phyloP scores from a whole-genome alignment of 2,329 filamentous ascomycete genomes.

The Phaeosphaeriaceae sp. region DNA sequence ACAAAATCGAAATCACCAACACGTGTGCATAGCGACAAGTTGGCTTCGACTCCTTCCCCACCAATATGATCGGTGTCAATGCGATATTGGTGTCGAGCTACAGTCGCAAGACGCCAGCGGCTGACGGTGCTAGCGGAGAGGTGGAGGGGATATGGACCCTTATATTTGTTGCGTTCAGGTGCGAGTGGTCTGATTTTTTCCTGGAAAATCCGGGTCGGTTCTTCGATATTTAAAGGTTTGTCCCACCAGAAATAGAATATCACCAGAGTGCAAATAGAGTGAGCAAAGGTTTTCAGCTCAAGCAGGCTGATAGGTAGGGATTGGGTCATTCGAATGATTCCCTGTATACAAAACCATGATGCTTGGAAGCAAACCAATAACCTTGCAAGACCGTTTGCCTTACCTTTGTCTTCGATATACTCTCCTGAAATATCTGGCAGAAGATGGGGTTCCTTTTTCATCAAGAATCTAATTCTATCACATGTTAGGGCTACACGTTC shows the following conservation, averaged over 20 bases:
- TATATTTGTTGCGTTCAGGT: no score
- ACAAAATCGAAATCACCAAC: no score
- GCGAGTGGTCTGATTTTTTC: no score
- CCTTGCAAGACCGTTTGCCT: constrained; percentile 22
- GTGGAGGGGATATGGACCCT: no score
- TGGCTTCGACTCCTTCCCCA: no score
- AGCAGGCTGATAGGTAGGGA: constrained; percentile 57
- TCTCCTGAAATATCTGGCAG: constrained; percentile 5
- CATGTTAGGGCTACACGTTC: background rate
- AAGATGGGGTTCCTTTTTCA: background rate
- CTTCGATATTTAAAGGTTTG: constrained; percentile 27
- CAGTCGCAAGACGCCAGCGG: no score
- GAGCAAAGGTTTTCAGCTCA: constrained; percentile 66
- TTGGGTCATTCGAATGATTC: constrained; percentile 13
- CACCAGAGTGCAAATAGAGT: constrained; percentile 30
- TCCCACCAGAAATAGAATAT: constrained; percentile 38
- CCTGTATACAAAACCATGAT: constrained; percentile 32
- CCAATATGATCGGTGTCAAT: no score
- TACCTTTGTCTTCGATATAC: constrained; percentile 17
- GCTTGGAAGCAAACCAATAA: constrained; percentile 25
- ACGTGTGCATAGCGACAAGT: no score
- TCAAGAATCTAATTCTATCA: background rate
- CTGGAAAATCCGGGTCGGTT: constrained; percentile 4
- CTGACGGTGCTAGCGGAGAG: no score
- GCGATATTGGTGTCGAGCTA: no score